Base-by-base conservation (phyloP, 2,329 filamentous ascomycete species). In the Rutstroemia sp. region DNA sequence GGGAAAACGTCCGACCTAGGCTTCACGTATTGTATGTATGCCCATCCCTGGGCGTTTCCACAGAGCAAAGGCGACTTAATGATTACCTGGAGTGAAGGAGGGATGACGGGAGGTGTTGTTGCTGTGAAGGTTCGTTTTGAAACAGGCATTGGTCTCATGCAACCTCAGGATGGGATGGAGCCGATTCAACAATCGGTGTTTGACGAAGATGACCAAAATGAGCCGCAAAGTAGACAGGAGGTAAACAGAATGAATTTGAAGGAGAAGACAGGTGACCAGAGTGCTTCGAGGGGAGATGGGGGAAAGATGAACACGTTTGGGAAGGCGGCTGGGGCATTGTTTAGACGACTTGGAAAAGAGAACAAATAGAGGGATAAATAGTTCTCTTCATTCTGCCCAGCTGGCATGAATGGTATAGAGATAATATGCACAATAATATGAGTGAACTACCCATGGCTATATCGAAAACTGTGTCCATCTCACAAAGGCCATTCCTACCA, bases 41-140 rank as follows among this genome's bases (percentile, higher is more conserved):
- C 59, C 10, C 63, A 65, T 30, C 61, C 63, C 10, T 65, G 63
- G 61, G 62, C 60, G 3, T 58, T 52, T 17, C 10, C 60, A 17
- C 53, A 51, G n/a, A 48, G 41, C 8, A 58, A 49, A 14, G 59
- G 60, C 4, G 59, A 65, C 48, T 38, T 65, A 19, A 62, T 60
- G 52, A 53, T 65, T 19, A 55, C 57, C 8, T 64, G 62, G 63
- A 58, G 55, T 16, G 62, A 64, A 42, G 61, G 63, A 23, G 55
- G 59, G 1, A 53, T 58, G 44, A 56, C 19, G 12, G 63, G 63
- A n/a, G 39, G 54, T 34, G 57, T 64, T 8, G 25, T 63, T 19
- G 62, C 61, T 41, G 54, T 56, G 3, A 60, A 57, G 23, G 48
- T 60, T 21, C 56, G 57, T 7, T 58, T 64, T 12, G 47, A 50